These are phyloP conservation scores for Phytophthora chlamydospora DNA, from an alignment of 352 stramenopile species.

Conservation along the genomic window DNA sequence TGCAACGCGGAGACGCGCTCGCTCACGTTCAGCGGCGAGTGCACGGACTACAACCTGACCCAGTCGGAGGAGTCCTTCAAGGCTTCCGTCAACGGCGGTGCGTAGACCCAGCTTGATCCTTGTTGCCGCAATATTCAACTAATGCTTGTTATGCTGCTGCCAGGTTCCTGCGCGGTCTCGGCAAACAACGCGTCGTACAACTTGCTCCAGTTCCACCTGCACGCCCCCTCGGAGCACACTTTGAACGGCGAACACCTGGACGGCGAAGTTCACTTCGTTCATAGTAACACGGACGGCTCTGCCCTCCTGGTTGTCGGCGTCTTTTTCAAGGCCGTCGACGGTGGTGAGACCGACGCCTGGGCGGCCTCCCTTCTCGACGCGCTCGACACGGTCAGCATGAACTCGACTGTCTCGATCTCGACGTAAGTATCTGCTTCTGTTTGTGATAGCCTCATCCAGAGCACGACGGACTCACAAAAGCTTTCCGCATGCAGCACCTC, in stretches of 20 bases:
- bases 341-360: conserved; percentile 30
- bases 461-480: not conserved
- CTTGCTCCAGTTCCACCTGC: conserved; percentile 47
- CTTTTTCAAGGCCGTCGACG: conserved; percentile 25
- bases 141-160: conserved; percentile 7
- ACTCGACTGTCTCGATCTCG: conserved; percentile 25
- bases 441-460: not conserved
- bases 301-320: conserved; percentile 47
- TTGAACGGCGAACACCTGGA: conserved; percentile 41
- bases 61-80: conserved; percentile 30
- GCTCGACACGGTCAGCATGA: conserved; percentile 30
- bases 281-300: conserved; percentile 31
- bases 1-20: conserved; percentile 11
- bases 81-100: conserved; percentile 25
- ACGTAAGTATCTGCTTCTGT: conserved; percentile 11
- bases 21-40: conserved; percentile 29
- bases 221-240: conserved; percentile 54
- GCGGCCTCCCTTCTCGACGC: conserved; percentile 32
- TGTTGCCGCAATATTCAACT: not conserved
- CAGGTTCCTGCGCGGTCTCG: conserved; percentile 28
- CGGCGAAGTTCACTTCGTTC: conserved; percentile 56
- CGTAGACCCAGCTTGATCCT: not conserved
- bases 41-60: conserved; percentile 27
- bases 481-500: conserved; percentile 12
- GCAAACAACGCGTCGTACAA: conserved; percentile 29